Base-by-base conservation (phyloP, 163 green algal genomes). In the Scenedesmus sp. region DNA sequence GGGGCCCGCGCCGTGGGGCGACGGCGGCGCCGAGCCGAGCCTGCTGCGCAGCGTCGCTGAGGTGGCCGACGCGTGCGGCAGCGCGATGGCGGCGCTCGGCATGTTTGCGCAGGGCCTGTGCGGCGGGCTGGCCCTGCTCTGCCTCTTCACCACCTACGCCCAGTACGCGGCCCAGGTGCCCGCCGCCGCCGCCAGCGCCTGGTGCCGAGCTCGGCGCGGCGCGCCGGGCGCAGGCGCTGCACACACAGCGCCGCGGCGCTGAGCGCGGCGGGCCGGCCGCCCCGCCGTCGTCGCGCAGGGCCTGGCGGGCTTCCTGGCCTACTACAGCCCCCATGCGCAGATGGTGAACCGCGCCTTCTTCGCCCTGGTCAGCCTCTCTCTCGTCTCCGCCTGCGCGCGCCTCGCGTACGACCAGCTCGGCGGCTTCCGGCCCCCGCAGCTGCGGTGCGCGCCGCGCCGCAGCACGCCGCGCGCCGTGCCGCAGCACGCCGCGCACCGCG, bases 291-390 rank as follows among this genome's bases (percentile, higher is more conserved):
- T n/a, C n/a, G n/a, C n/a, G n/a, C 36, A n/a, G 11, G 74, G 74
- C n/a, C 53, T 39, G 15, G 51, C 58, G 17, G 74, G 47, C 15
- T 81, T 81, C 63, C 60, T 81, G 63, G 63, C 50, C 13, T 75
- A 48, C 48, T 81, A 81, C 51, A 39, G 48, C 2, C n/a, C n/a
- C n/a, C n/a, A n/a, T n/a, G n/a, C 24, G 7, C 31, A 71, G 58
- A 63, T 63, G 72, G 63, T 81, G 11, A 81, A 81, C 42, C 74
- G 74, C 6, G 63, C 74, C 11, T 81, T 70, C 22, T 74, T 81
- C 47, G 65, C 50, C 15, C 50, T 81, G 13, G 67, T 81, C 62
- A 81, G 74, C 74, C 24, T 81, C 24, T 70, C 50, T 0, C 24
- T 81, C 2, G 63, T 81, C n/a, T 34, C 74, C 22, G 74, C 74